Evolutionary conservation across 2,329 filamentous ascomycete species (phyloP).

Genomic region (Penicillium sp.): DNA sequence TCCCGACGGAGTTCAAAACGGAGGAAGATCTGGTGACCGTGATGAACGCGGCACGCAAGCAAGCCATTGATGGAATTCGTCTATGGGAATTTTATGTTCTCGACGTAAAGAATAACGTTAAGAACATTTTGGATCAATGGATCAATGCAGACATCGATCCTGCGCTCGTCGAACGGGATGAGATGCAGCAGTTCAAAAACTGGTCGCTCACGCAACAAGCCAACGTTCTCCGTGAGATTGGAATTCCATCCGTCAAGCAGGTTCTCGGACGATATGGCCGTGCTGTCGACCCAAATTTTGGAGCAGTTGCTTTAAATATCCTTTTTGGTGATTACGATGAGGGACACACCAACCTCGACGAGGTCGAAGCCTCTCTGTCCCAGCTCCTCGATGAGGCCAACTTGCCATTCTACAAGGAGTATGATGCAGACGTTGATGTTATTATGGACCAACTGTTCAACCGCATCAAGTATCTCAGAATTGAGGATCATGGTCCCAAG

Average conservation of each 20-base stretch:
- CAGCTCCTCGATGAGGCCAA: conserved; percentile 80
- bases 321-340: conserved; percentile 68
- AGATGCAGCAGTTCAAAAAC: conserved; percentile 52
- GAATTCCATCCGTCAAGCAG: conserved; percentile 67
- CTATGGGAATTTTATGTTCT: conserved; percentile 94
- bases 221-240: conserved; percentile 64
- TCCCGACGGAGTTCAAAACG: conserved; percentile 71
- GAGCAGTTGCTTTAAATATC: conserved; percentile 66
- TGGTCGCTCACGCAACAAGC: conserved; percentile 61
- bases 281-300: conserved; percentile 65
- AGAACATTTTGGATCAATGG: conserved; percentile 72
- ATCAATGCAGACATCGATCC: conserved; percentile 40
- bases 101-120: conserved; percentile 71
- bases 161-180: conserved; percentile 13
- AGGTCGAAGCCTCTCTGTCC: conserved; percentile 54
- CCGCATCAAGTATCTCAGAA: conserved; percentile 86
- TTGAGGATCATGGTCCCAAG: conserved; percentile 91
- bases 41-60: conserved; percentile 79
- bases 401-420: conserved; percentile 85
- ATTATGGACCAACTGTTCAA: conserved; percentile 92
- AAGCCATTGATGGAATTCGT: conserved; percentile 73
- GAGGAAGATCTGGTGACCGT: conserved; percentile 73
- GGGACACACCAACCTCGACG: conserved; percentile 41
- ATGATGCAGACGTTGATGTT: conserved; percentile 76
- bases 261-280: conserved; percentile 80